Conservation (phyloP, 805 yeast species). For the Candida verbasci region DNA sequence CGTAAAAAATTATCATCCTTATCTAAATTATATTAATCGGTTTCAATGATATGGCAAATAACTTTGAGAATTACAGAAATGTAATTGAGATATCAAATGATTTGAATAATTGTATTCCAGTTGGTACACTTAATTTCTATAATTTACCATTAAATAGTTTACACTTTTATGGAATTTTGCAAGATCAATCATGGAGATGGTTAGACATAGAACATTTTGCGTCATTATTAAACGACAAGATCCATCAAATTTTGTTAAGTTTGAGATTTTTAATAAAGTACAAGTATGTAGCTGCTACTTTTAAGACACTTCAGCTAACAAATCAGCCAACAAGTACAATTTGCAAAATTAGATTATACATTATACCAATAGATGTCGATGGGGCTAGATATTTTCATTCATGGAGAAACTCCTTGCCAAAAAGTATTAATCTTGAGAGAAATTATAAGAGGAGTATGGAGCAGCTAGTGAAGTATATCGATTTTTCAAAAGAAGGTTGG, state of each 20-base stretch:
- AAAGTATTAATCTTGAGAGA: conserved; percentile 19
- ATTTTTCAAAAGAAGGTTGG: conserved; percentile 24
- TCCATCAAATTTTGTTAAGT: conserved; percentile 26
- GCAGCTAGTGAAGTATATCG: conserved; percentile 36
- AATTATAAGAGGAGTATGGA: conserved; percentile 27
- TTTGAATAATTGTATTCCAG: conserved; percentile 33
- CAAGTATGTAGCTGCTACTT: conserved; percentile 44
- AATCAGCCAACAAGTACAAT: conserved; percentile 11
- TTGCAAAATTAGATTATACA: conserved; percentile 42
- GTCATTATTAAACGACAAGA: conserved; percentile 9
- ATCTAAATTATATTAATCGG: no score
- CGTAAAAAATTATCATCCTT: no score
- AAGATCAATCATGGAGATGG: conserved; percentile 51
- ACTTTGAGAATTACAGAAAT: neutral
- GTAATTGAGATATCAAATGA: conserved; percentile 33
- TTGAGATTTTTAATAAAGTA: conserved; percentile 41
- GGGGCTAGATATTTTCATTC: conserved; percentile 27
- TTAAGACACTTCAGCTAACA: conserved; percentile 14
- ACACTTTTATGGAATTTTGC: conserved; percentile 24
- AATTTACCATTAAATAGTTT: conserved; percentile 39
- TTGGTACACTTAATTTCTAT: conserved; percentile 46
- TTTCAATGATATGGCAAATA: no score
- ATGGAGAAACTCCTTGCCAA: conserved; percentile 34
- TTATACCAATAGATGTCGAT: conserved; percentile 41
- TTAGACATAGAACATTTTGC: conserved; percentile 41